Base-by-base conservation (phyloP, 495 filamentous ascomycete species). In the Letharia lupina region DNA sequence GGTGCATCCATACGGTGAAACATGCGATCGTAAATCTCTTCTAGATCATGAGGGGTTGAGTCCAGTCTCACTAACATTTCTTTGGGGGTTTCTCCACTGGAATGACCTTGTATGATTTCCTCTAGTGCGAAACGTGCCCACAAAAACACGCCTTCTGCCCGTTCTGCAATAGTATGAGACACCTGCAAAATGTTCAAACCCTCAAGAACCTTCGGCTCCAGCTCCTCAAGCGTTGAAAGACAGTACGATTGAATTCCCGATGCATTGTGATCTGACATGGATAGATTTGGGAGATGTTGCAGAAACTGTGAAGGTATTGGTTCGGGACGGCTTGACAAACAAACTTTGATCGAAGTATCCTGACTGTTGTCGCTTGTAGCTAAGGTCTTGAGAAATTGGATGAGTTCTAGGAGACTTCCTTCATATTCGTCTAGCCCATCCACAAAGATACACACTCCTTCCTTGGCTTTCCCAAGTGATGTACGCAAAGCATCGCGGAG, bases 51-150 rank as follows among this genome's bases (percentile, higher is more conserved):
- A 31, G 62, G 48, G 23, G 57, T 31, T 7, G 16, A 12, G 4
- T 31, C 47, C 20, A 64, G 62, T 33, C 62, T 33, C 31, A 2
- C 18, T 18, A 40, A 15, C 3, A 64, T n/a, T 16, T 64, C 62
- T 12, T 57, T 31, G 1, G 15, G 10, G 16, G 7, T n/a, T 4
- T 67, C 57, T 12, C 59, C 64, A 1, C 35, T 62, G 13, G 33
- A 44, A 0, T 64, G 12, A 33, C 61, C 69, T 28, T 37, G 37
- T 41, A 65, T 40, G 23, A 70, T 20, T 47, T 69, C 65, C 12
- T 63, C 28, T 4, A 44, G n/a, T 62, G 66, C 70, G 28, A 70
- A 63, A 12, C 45, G 52, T 16, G 71, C 65, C 71, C 70, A 73
- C 33, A 72, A 45, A 40, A 73, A 73, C 18, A 64, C 40, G 13